Base-by-base conservation (phyloP, 2,329 filamentous ascomycete genomes). In the Penicillium sp. region DNA sequence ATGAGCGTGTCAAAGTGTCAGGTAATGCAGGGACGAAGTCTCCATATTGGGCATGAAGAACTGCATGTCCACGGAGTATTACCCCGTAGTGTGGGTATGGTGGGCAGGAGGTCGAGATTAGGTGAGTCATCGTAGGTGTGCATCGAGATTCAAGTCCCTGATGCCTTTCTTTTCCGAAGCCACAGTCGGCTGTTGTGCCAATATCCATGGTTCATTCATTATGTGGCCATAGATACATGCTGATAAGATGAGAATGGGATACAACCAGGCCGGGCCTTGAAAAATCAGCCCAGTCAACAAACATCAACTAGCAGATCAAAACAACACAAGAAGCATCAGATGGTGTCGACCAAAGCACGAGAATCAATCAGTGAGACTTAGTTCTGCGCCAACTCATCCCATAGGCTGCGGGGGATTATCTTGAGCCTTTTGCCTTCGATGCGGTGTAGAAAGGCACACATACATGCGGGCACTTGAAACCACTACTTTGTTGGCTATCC, bases 401-500 rank as follows among this genome's bases (percentile, higher is more conserved):
- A 68, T 70, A 65, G 66, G 66, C 63, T 66, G 64, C 57, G 44
- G 56, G 48, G 48, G 59, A 47, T 29, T 41, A 48, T 57, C 55
- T 57, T 0, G 30, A 52, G 30, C 56, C 35, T 26, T 50, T 66
- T 56, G 66, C 72, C 71, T 65, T 69, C 65, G 72, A 69, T 73
- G 70, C 69, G 70, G 72, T 72, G 70, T 69, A 69, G 68, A 69
- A 70, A 64, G 63, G 58, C 49, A 63, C 35, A 61, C 54, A 38
- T 45, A 47, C 53, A 41, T 41, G 29, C 48, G 49, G 17, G 47
- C 21, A 52, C 35, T 56, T n/a, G 45, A 46, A 47, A 48, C 30
- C 46, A 30, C 29, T 41, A 21, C 29, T 23, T 44, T 19, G 44
- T 30, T 49, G 35, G 53, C 26, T 60, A 62, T 56, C 62, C 67